Conservation (phyloP, 2,329 filamentous ascomycete species). For the Pseudogymnoascus sp. region DNA sequence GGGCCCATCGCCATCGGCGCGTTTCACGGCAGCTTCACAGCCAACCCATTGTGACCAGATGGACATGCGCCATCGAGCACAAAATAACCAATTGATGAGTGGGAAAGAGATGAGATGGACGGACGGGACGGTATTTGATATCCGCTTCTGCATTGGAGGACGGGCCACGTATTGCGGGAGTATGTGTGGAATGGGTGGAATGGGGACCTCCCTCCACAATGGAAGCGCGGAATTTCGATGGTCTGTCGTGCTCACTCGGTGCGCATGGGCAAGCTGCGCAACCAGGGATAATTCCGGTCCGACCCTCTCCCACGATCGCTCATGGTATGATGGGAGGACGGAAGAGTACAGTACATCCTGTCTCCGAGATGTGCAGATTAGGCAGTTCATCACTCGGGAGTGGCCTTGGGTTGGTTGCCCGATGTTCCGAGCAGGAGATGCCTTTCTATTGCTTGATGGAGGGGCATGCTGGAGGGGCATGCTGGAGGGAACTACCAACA, state of each 20-base stretch:
- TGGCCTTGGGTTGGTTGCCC: neutral
- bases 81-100: neutral
- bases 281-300: neutral
- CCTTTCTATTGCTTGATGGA: neutral
- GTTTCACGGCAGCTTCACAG: neutral
- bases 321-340: neutral
- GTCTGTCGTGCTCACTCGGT: neutral
- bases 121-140: slow-evolving; percentile 4
- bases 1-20: neutral
- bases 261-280: neutral
- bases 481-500: neutral
- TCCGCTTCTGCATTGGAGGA: neutral
- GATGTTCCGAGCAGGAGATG: neutral
- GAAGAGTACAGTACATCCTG: neutral
- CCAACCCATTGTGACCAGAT: neutral
- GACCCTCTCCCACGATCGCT: neutral
- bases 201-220: neutral
- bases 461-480: neutral
- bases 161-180: neutral
- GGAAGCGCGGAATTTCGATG: slow-evolving; percentile 3
- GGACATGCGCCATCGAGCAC: neutral
- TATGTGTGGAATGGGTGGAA: neutral
- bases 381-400: neutral
- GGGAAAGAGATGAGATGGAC: neutral
- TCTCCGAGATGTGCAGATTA: neutral